phyloP scores from a whole-genome alignment of 2,329 filamentous ascomycete species.

The Penicillium sp. region DNA sequence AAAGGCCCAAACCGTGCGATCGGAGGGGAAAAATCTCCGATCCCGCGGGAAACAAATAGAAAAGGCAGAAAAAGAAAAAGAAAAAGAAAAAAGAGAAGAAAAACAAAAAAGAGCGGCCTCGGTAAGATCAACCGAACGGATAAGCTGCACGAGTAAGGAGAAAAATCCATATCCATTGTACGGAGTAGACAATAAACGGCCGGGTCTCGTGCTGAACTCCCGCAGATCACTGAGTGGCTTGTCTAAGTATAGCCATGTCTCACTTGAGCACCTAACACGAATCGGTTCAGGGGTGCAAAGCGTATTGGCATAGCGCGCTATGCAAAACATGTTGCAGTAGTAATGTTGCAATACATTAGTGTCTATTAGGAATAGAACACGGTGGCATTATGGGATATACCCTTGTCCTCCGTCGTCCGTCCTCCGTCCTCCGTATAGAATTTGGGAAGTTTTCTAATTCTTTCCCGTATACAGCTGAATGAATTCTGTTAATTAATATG shows the following conservation, averaged over 20 bases:
- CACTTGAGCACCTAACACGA: constrained; percentile 13
- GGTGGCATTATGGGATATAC: neutral
- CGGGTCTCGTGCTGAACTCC: constrained; percentile 3
- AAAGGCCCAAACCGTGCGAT: constrained; percentile 2
- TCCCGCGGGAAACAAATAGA: neutral
- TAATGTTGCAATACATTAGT: constrained; percentile 20
- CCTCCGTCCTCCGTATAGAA: neutral
- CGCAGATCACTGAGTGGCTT: constrained; percentile 14
- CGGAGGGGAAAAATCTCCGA: constrained; percentile 15
- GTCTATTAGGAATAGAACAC: neutral
- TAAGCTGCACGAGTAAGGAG: constrained; percentile 4
- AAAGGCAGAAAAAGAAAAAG: no score
- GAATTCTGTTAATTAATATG: constrained; percentile 5
- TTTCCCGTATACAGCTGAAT: neutral
- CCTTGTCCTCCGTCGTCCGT: neutral
- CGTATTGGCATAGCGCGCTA: constrained; percentile 13
- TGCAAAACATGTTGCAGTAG: constrained; percentile 23
- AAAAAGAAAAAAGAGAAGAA: no score
- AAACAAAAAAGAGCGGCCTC: constrained; percentile 6
- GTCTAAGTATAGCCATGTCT: constrained; percentile 22
- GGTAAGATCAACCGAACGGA: constrained; percentile 9
- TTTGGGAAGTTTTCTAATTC: neutral
- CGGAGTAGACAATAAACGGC: neutral
- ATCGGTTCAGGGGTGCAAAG: constrained; percentile 11
- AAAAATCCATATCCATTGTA: neutral